Evolutionary conservation across 164 flowering plant genomes (phyloP).

Genomic region (Hamamelis virginiana): DNA sequence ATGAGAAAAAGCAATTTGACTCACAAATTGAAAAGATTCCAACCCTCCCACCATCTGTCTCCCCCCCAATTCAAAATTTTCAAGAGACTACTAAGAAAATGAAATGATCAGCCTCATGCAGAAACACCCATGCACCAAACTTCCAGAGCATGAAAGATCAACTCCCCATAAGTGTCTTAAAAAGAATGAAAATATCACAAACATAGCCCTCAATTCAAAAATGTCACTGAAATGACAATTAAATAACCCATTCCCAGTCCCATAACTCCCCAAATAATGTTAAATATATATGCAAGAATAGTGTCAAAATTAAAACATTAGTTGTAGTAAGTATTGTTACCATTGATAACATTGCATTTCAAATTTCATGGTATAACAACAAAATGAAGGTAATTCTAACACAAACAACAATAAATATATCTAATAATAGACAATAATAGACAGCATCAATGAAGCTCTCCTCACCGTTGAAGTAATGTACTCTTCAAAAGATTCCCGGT

Average conservation of each 20-base stretch:
- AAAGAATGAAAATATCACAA: background rate
- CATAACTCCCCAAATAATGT: background rate
- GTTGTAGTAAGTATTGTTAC: background rate
- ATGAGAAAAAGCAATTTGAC: too few relatives aligned
- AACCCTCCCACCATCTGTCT: too few relatives aligned
- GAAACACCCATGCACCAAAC: too few relatives aligned
- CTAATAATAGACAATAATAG: background rate
- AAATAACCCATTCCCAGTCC: background rate
- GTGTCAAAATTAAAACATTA: background rate
- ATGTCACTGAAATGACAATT: background rate
- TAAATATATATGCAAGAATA: background rate
- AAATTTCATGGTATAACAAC: background rate
- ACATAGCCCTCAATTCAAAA: background rate
- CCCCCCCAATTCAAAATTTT: too few relatives aligned
- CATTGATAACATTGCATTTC: background rate
- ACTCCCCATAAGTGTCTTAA: background rate
- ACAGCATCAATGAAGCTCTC: background rate
- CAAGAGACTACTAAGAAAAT: too few relatives aligned
- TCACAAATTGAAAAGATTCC: too few relatives aligned
- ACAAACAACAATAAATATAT: background rate
- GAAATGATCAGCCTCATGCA: too few relatives aligned
- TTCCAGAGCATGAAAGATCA: too few relatives aligned
- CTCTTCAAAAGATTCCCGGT: slow-evolving; percentile 73
- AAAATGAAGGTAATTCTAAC: background rate
- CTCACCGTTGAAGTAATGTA: slow-evolving; percentile 74